Evolutionary conservation across 139 green algal genomes (phyloP).

Genomic region (Zygnema cylindricum): DNA sequence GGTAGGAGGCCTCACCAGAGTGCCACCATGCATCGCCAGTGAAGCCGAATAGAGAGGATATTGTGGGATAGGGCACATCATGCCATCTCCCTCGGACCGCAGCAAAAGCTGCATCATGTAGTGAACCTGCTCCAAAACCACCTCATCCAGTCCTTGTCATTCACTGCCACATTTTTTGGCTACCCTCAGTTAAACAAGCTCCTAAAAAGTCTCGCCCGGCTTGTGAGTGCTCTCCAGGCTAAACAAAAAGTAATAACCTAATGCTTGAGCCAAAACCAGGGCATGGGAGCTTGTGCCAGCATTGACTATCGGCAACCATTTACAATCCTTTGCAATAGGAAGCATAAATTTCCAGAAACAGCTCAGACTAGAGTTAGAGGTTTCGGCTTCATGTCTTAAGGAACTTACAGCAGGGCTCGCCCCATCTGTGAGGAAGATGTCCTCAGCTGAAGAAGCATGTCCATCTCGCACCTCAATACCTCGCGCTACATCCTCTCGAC

Average conservation of each 20-base stretch:
- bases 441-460: slow-evolving; percentile 66
- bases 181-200: too few relatives aligned
- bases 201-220: too few relatives aligned
- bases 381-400: too few relatives aligned
- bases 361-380: too few relatives aligned
- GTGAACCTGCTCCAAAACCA: slow-evolving; percentile 32
- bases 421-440: slow-evolving; percentile 89
- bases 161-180: too few relatives aligned
- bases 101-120: slow-evolving; percentile 53
- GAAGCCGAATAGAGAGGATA: slow-evolving; percentile 90
- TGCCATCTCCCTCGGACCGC: slow-evolving; percentile 27
- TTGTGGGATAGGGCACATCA: slow-evolving; percentile 79
- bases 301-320: too few relatives aligned
- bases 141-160: too few relatives aligned
- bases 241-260: background rate
- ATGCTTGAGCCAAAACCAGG: background rate
- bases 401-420: slow-evolving; percentile 66
- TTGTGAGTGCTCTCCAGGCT: background rate
- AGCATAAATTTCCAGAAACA: too few relatives aligned
- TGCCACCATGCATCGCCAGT: slow-evolving; percentile 82
- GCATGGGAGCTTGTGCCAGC: background rate
- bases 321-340: too few relatives aligned
- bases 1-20: slow-evolving; percentile 62
- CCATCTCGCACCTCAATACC: slow-evolving; percentile 81
- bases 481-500: slow-evolving; percentile 67